Base-by-base conservation (phyloP, 768 basidiomycete species). In the Ramaria rubella region DNA sequence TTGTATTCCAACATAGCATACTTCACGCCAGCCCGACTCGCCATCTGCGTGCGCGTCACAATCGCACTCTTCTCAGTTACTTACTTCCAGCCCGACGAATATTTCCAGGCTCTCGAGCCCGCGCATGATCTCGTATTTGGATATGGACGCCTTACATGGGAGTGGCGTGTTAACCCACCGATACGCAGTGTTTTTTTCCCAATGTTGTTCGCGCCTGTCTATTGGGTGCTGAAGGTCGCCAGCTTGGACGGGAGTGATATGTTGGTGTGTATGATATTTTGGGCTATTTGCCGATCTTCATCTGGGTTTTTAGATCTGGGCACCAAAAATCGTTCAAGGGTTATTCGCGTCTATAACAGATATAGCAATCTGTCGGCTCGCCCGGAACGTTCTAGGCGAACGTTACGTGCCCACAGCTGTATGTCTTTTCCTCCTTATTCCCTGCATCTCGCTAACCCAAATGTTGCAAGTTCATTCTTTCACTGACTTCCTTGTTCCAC, bases 81-180 rank as follows among this genome's bases (percentile, higher is more conserved):
- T 4, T 89, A 87, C 73, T 98, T 98, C 68, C 94, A 97, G 68
- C 94, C 96, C 8, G 96, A 99, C 69, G 96, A 98, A 70, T 95
- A 89, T 70, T 97, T 87, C 64, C 96, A 99, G 67, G 81, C 93
- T 5, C 78, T 98, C 43, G 96, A 99, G 67, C 87, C 90, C 45
- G 96, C 96, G 0, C 89, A 98, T 68, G 77, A 77, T 55, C 71
- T 85, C 42, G 90, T 96, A 49, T 98, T 91, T 67, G 93, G 94
- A 45, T 92, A 92, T 70, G 95, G 94, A 2, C 79, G 85, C 62
- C 75, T 93, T 40, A 97, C 94, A 23, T 99, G 96, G 96, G 96
- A 99, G 74, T 99, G 96, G 96, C 72, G 79, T 43, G 71, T 78
- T 49, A 71, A 77, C 21, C 68, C 67, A 14, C 90, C 91, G 5